A percentile compares a stretch with the other conserved stretches of the same genome.
Evolutionary conservation across 352 stramenopile species (phyloP).

Genomic region (Phytophthora gonapodyides): DNA sequence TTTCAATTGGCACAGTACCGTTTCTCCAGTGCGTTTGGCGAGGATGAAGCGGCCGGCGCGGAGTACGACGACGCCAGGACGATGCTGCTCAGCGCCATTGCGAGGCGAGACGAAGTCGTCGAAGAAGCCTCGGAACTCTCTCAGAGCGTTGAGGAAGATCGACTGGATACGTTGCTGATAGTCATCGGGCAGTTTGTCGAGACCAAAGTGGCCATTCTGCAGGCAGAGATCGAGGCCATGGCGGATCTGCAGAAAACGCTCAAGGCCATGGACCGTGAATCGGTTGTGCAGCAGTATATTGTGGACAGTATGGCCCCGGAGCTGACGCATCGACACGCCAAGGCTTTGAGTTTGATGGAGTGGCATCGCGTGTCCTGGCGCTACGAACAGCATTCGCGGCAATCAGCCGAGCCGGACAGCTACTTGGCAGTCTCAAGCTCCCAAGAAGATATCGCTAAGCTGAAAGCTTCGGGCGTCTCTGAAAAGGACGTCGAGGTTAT

Average conservation of each 20-base stretch:
- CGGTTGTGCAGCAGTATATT: conserved; percentile 87
- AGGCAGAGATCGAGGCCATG: conserved; percentile 83
- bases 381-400: conserved; percentile 46
- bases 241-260: conserved; percentile 65
- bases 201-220: conserved; percentile 80
- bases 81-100: conserved; percentile 64
- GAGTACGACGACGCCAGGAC: conserved; percentile 69
- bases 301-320: conserved; percentile 82
- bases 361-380: conserved; percentile 79
- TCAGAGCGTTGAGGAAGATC: conserved; percentile 84
- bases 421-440: conserved; percentile 45
- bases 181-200: conserved; percentile 87
- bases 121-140: conserved; percentile 78
- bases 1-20: conserved; percentile 67
- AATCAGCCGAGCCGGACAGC: conserved; percentile 50
- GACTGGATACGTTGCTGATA: conserved; percentile 83
- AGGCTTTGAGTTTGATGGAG: conserved; percentile 77
- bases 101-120: conserved; percentile 78
- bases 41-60: conserved; percentile 58
- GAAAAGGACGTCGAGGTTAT: conserved; percentile 81
- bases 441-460: conserved; percentile 49
- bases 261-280: conserved; percentile 79
- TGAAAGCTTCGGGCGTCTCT: conserved; percentile 66
- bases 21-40: conserved; percentile 65
- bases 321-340: conserved; percentile 78